Percentiles rank a stretch among this genome's conserved stretches.
Evolutionary conservation across 768 basidiomycete species (phyloP).

Genomic region (Dioszegia crocea): DNA sequence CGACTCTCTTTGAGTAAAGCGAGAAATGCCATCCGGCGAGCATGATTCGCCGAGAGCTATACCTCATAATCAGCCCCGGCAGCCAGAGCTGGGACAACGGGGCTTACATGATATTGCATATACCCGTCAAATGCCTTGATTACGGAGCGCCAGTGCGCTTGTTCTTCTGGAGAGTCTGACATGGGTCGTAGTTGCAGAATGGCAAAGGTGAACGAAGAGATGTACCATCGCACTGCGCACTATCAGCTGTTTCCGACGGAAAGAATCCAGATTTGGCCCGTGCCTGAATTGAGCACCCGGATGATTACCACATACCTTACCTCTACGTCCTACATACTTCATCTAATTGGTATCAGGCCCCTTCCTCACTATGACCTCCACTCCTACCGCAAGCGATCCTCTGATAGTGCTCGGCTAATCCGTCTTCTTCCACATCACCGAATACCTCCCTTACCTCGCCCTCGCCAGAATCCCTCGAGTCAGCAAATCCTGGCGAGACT

Average conservation of each 20-base stretch:
- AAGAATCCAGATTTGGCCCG: too few relatives aligned
- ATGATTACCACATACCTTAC: too few relatives aligned
- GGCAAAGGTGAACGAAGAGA: not conserved
- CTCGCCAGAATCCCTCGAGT: not conserved
- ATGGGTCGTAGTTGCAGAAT: conserved; percentile 4
- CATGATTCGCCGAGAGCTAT: conserved; percentile 61
- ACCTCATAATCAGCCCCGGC: not conserved
- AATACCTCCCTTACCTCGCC: not conserved
- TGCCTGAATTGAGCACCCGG: too few relatives aligned
- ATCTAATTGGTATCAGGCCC: too few relatives aligned
- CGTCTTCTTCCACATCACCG: not conserved
- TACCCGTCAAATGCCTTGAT: conserved; percentile 72
- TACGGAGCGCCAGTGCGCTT: conserved; percentile 69
- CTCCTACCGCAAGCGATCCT: not conserved
- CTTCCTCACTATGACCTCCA: too few relatives aligned
- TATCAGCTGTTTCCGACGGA: too few relatives aligned
- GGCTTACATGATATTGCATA: conserved; percentile 64
- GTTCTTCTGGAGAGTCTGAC: conserved; percentile 55
- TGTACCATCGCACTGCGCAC: too few relatives aligned
- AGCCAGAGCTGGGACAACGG: not conserved
- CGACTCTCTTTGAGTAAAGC: conserved; percentile 67
- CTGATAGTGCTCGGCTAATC: not conserved
- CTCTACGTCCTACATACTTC: too few relatives aligned
- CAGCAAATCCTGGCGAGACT: not conserved
- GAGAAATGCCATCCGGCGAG: conserved; percentile 72